Conservation (phyloP, 257 asterid species). For the Solanum lignicaule region DNA sequence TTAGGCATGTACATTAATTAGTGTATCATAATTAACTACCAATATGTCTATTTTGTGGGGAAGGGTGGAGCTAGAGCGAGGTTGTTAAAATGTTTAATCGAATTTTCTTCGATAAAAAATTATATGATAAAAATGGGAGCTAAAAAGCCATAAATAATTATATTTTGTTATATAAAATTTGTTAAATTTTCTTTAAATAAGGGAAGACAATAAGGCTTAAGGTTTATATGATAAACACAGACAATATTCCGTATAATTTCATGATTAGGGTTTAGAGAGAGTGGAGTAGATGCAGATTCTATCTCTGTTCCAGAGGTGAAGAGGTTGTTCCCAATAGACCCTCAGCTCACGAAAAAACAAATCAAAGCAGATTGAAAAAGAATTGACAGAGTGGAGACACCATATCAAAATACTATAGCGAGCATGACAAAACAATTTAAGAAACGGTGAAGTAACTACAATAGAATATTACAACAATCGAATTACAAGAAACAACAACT, state of each 20-base stretch:
- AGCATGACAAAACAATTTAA: not conserved
- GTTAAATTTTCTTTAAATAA: not conserved
- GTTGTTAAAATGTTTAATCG: not conserved
- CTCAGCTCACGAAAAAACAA: not conserved
- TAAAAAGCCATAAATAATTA: not conserved
- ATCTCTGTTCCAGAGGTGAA: not conserved
- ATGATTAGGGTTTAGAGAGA: not conserved
- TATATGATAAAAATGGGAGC: not conserved
- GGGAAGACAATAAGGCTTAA: not conserved
- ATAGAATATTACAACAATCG: not conserved
- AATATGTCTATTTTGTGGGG: not conserved
- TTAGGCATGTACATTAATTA: too few species aligned
- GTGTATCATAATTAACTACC: too few species aligned
- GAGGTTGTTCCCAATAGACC: not conserved
- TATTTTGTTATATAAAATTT: not conserved
- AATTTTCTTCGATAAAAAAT: not conserved
- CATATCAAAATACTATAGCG: not conserved
- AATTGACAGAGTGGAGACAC: not conserved
- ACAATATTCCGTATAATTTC: too few species aligned
- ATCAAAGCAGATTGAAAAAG: not conserved
- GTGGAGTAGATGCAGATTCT: not conserved
- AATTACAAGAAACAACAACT: not conserved
- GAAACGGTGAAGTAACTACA: not conserved
- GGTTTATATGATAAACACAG: not conserved
- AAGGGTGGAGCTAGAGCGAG: not conserved